Evolutionary conservation across 2,329 filamentous ascomycete species (phyloP), one percentile per base, ranked within the genome.

Genomic region (Arthrobotrys sinensis): DNA sequence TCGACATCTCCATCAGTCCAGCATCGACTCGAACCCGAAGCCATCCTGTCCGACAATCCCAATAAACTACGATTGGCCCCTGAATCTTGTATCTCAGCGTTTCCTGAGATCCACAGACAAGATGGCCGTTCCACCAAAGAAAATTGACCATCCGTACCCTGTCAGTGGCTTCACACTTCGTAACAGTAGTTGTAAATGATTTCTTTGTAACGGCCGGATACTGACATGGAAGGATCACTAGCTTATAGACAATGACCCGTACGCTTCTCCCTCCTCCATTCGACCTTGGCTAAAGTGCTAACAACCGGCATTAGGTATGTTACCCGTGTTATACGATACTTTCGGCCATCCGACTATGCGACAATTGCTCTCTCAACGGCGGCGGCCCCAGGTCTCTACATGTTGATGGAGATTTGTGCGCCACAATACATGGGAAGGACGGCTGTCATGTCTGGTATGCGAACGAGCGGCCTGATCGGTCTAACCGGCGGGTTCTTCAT

Each of bases 211-310:
- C 71, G 50, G 83, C 21, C 21, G n/a, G 83, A 81, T 55, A 40
- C 57, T 72, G 21, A 72, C 57, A 45, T 65, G 4, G 8, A 53
- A 14, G 46, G 34, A 24, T n/a, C 28, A 53, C 81, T 86, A 99
- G 96, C 92, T 98, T 87, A 98, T 99, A 86, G 96, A 99, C 88
- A 96, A 93, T 87, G 96, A 99, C 86, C 96, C 96, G 94, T 97
- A 94, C 84, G 91, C 85, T 80, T 71, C 75, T 81, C 71, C 24
- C 4, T 14, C 38, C 24, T 48, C 67, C 5, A 12, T 48, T 21
- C 50, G 11, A 43, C 32, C 32, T 14, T 28, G 4, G 1, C 6
- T 34, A 1, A 32, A 0, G 28, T n/a, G 38, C 14, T 40, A 66
- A 24, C 43, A 28, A 50, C 24, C 32, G 40, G 64, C 38, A 36